phyloP scores from a whole-genome alignment of 306 rosid species.

The Prinsepia uniflora region DNA sequence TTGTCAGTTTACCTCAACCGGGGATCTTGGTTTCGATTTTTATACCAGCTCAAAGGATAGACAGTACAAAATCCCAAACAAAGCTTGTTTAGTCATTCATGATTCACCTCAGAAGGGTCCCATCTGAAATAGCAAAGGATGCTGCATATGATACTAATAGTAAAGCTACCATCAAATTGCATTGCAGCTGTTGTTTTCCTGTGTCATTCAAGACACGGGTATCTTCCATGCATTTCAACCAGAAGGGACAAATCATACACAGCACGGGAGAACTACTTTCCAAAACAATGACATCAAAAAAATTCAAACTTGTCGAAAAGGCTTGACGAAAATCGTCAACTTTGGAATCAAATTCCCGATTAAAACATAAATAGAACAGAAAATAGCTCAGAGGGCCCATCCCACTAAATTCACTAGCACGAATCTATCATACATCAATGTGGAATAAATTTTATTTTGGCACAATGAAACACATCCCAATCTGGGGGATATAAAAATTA shows the following conservation, averaged over 20 bases:
- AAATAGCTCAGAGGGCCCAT: conserved; percentile 6
- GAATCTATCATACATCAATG: conserved; percentile 2
- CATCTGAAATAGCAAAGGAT: background rate
- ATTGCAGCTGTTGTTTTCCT: background rate
- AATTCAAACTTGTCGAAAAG: background rate
- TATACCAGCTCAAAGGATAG: background rate
- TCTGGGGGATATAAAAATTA: background rate
- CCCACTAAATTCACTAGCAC: background rate
- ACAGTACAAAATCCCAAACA: background rate
- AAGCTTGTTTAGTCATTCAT: background rate
- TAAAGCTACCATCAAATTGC: background rate
- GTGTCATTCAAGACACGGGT: background rate
- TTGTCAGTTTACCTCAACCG: background rate
- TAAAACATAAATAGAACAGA: background rate
- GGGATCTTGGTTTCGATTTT: background rate
- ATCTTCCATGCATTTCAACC: background rate
- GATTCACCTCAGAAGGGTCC: background rate
- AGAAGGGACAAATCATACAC: background rate
- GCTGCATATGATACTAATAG: background rate
- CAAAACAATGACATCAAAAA: too few relatives aligned
- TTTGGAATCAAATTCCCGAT: conserved; percentile 1
- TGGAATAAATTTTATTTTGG: background rate
- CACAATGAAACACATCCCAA: background rate
- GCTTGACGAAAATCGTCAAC: background rate
- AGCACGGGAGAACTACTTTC: background rate